Conservation (phyloP, 2,329 filamentous ascomycete genomes). For the Scopulariopsis brevicaulis region DNA sequence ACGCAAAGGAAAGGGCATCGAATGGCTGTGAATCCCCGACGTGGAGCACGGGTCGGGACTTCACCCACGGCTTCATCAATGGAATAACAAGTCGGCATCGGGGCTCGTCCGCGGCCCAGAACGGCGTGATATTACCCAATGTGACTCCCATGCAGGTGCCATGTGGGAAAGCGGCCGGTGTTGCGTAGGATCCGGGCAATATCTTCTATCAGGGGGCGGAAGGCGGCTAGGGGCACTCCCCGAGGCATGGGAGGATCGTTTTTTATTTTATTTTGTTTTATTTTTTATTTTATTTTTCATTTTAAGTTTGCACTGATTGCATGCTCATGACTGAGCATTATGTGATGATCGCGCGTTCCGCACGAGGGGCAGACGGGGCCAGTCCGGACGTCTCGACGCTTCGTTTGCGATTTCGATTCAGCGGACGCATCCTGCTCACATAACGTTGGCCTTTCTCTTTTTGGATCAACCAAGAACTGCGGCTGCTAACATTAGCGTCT, state of each 20-base stretch:
- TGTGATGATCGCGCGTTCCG: neutral
- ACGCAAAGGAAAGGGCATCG: neutral
- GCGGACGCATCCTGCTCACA: no score
- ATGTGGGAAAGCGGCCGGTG: neutral
- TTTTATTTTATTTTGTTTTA: neutral
- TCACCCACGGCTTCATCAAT: neutral
- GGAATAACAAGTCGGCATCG: neutral
- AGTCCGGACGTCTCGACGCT: no score
- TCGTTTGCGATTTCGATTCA: neutral
- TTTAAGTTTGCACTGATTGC: neutral
- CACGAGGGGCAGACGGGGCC: neutral
- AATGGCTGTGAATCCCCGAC: neutral
- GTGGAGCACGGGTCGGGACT: neutral
- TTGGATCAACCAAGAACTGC: no score
- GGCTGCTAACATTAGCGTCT: no score
- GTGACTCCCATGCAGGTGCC: neutral
- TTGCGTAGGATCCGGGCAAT: neutral
- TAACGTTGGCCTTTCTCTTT: no score
- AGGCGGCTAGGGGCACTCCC: neutral
- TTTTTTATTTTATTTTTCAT: neutral
- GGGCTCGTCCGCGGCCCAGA: neutral
- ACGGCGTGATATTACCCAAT: neutral
- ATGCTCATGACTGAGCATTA: constrained; percentile 3
- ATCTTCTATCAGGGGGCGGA: neutral
- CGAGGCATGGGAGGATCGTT: neutral